These are phyloP conservation scores for Colletotrichum eleusines DNA, from an alignment of 2,329 filamentous ascomycete species.

Conservation along the genomic window DNA sequence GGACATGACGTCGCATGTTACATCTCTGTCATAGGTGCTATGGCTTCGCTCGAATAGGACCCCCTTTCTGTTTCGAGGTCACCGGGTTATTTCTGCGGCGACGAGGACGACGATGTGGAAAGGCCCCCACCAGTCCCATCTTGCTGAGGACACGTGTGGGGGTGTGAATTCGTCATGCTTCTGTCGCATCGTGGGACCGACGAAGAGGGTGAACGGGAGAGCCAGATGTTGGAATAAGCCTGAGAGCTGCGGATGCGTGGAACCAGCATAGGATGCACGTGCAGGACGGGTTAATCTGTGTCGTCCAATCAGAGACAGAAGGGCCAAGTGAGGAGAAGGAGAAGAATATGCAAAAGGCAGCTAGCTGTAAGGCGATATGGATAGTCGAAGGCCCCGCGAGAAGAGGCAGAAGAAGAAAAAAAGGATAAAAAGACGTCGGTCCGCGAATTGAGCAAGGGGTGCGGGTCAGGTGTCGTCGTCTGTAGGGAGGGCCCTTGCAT, in stretches of 20 bases:
- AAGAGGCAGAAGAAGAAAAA: background rate
- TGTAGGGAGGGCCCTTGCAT: conserved; percentile 31
- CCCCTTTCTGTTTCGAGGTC: background rate
- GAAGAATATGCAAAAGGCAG: background rate
- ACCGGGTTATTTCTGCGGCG: conserved; percentile 4
- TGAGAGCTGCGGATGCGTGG: background rate
- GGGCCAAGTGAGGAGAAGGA: conserved; percentile 1
- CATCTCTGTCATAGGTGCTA: background rate
- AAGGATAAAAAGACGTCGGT: background rate
- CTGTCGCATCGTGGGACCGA: background rate
- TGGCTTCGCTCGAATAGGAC: conserved; percentile 5
- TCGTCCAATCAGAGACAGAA: conserved; percentile 22
- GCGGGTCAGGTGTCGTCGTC: conserved; percentile 30
- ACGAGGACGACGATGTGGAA: background rate
- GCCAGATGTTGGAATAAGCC: background rate
- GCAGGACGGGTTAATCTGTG: background rate
- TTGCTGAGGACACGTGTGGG: background rate
- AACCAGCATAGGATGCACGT: background rate
- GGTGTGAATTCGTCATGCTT: background rate
- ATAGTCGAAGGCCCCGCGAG: background rate
- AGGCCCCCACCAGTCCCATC: background rate
- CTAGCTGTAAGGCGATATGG: background rate
- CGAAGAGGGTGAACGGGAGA: background rate
- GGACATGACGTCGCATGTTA: conserved; percentile 29
- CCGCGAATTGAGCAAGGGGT: conserved; percentile 27